Conservation (phyloP, 768 basidiomycete genomes). For the Crepidotus variabilis region DNA sequence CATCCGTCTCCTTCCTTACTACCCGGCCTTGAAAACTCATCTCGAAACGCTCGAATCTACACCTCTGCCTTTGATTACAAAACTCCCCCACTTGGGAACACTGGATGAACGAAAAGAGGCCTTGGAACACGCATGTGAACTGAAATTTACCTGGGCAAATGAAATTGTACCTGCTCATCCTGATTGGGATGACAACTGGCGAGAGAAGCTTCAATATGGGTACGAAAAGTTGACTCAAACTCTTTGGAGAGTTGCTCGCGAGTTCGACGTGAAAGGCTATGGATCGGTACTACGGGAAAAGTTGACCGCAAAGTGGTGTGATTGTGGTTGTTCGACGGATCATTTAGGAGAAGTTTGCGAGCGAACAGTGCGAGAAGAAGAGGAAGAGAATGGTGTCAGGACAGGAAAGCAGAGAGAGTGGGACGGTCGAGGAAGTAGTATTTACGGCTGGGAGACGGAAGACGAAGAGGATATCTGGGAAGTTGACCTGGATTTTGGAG, state of each 20-base stretch:
- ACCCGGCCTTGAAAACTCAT: slow-evolving; percentile 55
- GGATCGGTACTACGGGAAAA: slow-evolving; percentile 69
- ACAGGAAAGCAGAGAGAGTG: slow-evolving; percentile 71
- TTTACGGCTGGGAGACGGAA: slow-evolving; percentile 70
- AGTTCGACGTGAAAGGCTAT: slow-evolving; percentile 73
- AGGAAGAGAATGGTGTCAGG: slow-evolving; percentile 52
- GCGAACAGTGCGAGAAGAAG: slow-evolving; percentile 65
- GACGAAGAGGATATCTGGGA: slow-evolving; percentile 81
- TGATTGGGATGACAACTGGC: slow-evolving; percentile 57
- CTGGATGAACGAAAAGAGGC: slow-evolving; percentile 55
- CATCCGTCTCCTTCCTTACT: slow-evolving; percentile 57
- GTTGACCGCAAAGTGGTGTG: slow-evolving; percentile 73
- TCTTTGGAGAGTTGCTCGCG: slow-evolving; percentile 66
- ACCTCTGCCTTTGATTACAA: slow-evolving; percentile 53
- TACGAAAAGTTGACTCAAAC: slow-evolving; percentile 63
- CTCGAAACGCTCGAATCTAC: slow-evolving; percentile 57
- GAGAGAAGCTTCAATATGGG: slow-evolving; percentile 53
- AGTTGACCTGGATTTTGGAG: slow-evolving; percentile 62
- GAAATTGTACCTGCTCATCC: slow-evolving; percentile 28
- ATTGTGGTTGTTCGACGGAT: slow-evolving; percentile 78
- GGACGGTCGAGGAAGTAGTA: slow-evolving; percentile 72
- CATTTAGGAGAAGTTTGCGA: slow-evolving; percentile 77
- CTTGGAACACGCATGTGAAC: slow-evolving; percentile 62
- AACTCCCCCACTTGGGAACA: slow-evolving; percentile 63
- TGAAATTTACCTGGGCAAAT: slow-evolving; percentile 43